These are phyloP conservation scores for Malassezia japonica DNA, from an alignment of 1,284 basidiomycete species.

Conservation along the genomic window DNA sequence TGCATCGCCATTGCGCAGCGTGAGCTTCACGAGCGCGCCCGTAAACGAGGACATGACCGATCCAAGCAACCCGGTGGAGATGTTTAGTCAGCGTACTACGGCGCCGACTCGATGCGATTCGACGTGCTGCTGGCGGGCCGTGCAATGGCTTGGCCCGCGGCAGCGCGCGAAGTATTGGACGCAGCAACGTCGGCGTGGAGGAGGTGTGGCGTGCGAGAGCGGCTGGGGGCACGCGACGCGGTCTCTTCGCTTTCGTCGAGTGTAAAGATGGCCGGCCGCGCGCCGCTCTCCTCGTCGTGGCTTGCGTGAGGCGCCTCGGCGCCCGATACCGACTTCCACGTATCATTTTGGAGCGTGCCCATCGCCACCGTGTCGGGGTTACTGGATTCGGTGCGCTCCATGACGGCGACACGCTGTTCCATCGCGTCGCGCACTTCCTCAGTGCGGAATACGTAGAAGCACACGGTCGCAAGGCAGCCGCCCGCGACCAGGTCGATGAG, in stretches of 20 bases:
- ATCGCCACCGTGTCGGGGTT: slow-evolving; percentile 1
- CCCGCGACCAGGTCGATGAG: slow-evolving; percentile 92
- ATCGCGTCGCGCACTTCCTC: slow-evolving; percentile 35
- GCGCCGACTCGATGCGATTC: neutral
- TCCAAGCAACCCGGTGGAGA: too few species aligned
- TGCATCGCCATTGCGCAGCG: slow-evolving; percentile 4
- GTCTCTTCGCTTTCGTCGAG: slow-evolving; percentile 4
- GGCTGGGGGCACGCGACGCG: neutral
- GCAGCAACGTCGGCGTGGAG: neutral
- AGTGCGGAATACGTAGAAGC: slow-evolving; percentile 61
- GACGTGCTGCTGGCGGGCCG: slow-evolving; percentile 2
- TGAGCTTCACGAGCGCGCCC: slow-evolving; percentile 10
- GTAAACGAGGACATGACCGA: slow-evolving; percentile 12
- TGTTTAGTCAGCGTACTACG: slow-evolving; percentile 5
- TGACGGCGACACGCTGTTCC: slow-evolving; percentile 24
- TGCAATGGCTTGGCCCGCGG: neutral
- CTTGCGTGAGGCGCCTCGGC: neutral
- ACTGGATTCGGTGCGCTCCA: slow-evolving; percentile 8
- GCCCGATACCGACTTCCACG: neutral
- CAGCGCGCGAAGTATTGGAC: neutral
- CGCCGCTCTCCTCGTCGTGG: neutral
- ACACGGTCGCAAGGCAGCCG: slow-evolving; percentile 73
- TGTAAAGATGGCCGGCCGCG: neutral
- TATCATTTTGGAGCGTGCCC: neutral
- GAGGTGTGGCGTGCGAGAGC: neutral